phyloP scores from a whole-genome alignment of 2,329 filamentous ascomycete species.

The Neofusicoccum sp. region DNA sequence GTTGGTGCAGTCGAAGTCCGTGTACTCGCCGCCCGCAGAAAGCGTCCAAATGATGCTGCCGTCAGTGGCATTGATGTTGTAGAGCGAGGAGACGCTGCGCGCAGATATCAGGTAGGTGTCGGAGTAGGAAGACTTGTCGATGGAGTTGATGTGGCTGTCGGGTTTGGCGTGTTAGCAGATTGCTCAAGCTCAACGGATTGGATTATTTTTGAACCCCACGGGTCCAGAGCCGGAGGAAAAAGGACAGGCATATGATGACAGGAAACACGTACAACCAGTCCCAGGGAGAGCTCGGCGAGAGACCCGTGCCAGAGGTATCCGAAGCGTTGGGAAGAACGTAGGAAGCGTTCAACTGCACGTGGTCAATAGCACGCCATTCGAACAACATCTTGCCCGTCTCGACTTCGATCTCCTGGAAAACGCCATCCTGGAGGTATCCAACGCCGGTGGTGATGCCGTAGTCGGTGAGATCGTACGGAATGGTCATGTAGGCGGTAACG shows the following conservation, averaged over 20 bases:
- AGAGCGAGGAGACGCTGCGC: slow-evolving; percentile 49
- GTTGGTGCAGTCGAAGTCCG: slow-evolving; percentile 34
- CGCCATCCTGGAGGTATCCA: slow-evolving; percentile 52
- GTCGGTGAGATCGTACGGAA: slow-evolving; percentile 46
- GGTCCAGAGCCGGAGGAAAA: too few species aligned
- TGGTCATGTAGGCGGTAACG: slow-evolving; percentile 38
- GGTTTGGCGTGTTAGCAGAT: neutral
- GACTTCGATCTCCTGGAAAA: slow-evolving; percentile 56
- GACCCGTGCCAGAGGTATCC: slow-evolving; percentile 45
- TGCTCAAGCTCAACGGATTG: too few species aligned
- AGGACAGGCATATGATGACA: neutral
- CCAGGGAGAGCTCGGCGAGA: slow-evolving; percentile 46
- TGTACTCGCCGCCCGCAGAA: slow-evolving; percentile 21
- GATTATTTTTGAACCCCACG: too few species aligned
- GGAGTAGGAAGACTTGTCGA: slow-evolving; percentile 48
- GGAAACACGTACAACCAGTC: slow-evolving; percentile 45
- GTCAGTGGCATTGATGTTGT: slow-evolving; percentile 47
- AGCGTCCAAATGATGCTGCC: slow-evolving; percentile 55
- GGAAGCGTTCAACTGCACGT: slow-evolving; percentile 51
- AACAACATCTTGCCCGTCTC: slow-evolving; percentile 56
- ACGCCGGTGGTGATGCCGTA: slow-evolving; percentile 42
- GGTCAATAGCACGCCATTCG: slow-evolving; percentile 58
- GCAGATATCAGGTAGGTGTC: slow-evolving; percentile 57
- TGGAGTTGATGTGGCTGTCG: slow-evolving; percentile 52
- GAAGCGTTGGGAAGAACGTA: slow-evolving; percentile 46